These are phyloP conservation scores for Globisporangium radiosum DNA, from an alignment of 352 stramenopile species.

Conservation along the genomic window DNA sequence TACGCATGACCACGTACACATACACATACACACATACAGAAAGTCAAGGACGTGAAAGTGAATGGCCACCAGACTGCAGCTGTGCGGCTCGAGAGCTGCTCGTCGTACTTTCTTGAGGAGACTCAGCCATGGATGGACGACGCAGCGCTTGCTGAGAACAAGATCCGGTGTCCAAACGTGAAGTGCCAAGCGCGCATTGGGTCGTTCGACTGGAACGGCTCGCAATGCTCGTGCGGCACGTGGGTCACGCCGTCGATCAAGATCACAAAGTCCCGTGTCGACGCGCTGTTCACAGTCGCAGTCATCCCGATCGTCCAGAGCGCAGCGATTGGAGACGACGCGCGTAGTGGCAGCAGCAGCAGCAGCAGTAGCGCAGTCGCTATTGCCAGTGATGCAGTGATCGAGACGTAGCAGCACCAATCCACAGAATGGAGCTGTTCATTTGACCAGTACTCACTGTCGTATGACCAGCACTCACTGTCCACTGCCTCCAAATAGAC, in stretches of 20 bases:
- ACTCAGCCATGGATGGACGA: conserved; percentile 72
- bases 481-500: no score
- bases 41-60: conserved; percentile 66
- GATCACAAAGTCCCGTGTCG: conserved; percentile 74
- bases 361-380: background rate
- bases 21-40: conserved; percentile 16
- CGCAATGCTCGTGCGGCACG: conserved; percentile 76
- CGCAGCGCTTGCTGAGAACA: conserved; percentile 45
- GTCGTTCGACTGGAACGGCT: conserved; percentile 69
- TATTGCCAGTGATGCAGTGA: background rate
- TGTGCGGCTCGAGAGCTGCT: conserved; percentile 34
- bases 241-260: conserved; percentile 83
- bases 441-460: no score
- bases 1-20: background rate
- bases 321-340: conserved; percentile 13
- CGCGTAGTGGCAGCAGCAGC: background rate
- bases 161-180: conserved; percentile 58
- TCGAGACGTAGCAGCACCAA: background rate
- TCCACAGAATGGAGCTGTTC: no score
- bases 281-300: conserved; percentile 23
- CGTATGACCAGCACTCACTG: no score
- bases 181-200: conserved; percentile 71
- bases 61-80: conserved; percentile 20
- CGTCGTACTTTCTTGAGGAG: conserved; percentile 68
- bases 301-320: conserved; percentile 25